Base-by-base conservation (phyloP, 148 eudicot species). In the Talinum fruticosum region DNA sequence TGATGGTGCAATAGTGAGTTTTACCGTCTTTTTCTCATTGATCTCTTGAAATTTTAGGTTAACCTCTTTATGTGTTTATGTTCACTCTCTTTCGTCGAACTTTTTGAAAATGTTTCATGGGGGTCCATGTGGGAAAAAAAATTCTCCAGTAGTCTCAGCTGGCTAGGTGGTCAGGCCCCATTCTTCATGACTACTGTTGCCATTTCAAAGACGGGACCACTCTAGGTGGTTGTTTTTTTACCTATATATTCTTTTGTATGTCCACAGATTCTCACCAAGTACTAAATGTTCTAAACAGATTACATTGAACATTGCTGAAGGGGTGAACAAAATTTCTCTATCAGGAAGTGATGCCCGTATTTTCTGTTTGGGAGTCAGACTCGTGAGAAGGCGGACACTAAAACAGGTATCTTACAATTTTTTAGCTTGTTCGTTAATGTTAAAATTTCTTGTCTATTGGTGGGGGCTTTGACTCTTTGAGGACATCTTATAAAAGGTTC, bases 291-390 rank as follows among this genome's bases (percentile, higher is more conserved):
- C 62, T 73, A 53, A 78, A 72, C 94, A 95, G 99, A 89, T 95
- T 69, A 81, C 93, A 37, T 72, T 87, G 61, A 88, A 76, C 85
- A 83, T 87, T 73, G 69, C 82, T 51, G 93, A 91, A 41, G 96
- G 96, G 83, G 83, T 84, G 45, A 93, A 95, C 79, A 92, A 87
- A 84, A 86, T 95, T 76, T 88, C 90, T 47, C 75, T 95, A 78
- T 79, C 94, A 79, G 91, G 91, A 76, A 81, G 83, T 79, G 99
- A 95, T 93, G 86, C 92, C 73, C 97, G 99, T 67, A 77, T 76
- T 61, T 95, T 95, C 79, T 95, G 99, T 78, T 78, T 93, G 76
- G 99, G 99, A 7, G 92, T 95, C 82, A 88, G 97, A 85, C 88
- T 95, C 73, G 93, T 93, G 51, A 88, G 87, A 76, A 83, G 85